phyloP scores from a whole-genome alignment of 129 eudicot genomes.

The Flaveria trinervia region DNA sequence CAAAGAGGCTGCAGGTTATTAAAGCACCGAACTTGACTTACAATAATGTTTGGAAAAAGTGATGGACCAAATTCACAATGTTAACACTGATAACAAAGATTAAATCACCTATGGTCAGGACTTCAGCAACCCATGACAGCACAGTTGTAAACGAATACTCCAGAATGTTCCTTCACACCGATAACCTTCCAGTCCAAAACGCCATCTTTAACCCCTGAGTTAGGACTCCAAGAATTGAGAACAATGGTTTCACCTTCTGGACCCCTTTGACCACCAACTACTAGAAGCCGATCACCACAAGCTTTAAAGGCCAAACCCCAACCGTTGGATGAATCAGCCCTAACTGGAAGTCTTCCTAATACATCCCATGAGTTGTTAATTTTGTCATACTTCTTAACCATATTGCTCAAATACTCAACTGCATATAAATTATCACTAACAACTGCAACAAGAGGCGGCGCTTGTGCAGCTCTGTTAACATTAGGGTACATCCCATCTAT shows the following conservation, averaged over 20 bases:
- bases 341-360: conserved; percentile 60
- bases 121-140: conserved; percentile 75
- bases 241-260: conserved; percentile 69
- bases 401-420: conserved; percentile 49
- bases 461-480: conserved; percentile 55
- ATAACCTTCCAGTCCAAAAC: conserved; percentile 69
- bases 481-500: conserved; percentile 63
- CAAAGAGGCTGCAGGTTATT: background rate
- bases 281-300: conserved; percentile 52
- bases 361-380: conserved; percentile 52
- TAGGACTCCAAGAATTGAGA: conserved; percentile 62
- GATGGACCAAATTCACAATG: background rate
- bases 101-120: conserved; percentile 23
- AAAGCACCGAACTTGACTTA: background rate
- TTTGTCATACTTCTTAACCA: conserved; percentile 59
- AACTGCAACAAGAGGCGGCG: conserved; percentile 81
- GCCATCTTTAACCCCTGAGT: conserved; percentile 47
- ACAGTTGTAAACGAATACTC: conserved; percentile 71
- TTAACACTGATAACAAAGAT: background rate
- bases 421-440: conserved; percentile 60
- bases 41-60: background rate
- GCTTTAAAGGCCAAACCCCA: conserved; percentile 78
- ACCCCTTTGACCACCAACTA: conserved; percentile 70
- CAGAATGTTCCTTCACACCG: conserved; percentile 66
- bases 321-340: conserved; percentile 65